phyloP scores from a whole-genome alignment of 2,329 filamentous ascomycete species.

The Talaromyces sp. region DNA sequence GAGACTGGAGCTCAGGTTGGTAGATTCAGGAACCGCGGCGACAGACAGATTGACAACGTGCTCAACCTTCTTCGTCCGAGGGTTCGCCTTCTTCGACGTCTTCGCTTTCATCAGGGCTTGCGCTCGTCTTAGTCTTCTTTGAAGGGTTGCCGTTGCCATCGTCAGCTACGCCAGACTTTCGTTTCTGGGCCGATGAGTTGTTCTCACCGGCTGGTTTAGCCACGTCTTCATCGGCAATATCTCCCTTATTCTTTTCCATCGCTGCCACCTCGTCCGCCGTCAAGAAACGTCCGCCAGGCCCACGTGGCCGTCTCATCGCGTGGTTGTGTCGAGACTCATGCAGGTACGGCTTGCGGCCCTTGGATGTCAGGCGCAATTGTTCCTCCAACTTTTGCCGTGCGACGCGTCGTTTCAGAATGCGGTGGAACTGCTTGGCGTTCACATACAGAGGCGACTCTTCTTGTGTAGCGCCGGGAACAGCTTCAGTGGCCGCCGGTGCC shows the following conservation, averaged over 20 bases:
- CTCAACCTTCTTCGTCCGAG: slow-evolving; percentile 47
- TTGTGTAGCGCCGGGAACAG: slow-evolving; percentile 57
- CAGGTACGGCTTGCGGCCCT: slow-evolving; percentile 92
- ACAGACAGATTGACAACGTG: neutral
- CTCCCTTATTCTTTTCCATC: slow-evolving; percentile 62
- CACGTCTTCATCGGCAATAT: slow-evolving; percentile 23
- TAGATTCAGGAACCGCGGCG: neutral
- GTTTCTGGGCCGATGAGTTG: slow-evolving; percentile 39
- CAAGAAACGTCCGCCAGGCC: slow-evolving; percentile 89
- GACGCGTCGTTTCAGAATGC: slow-evolving; percentile 88
- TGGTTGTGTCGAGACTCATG: slow-evolving; percentile 98
- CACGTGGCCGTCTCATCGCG: slow-evolving; percentile 90
- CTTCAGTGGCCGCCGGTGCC: slow-evolving; percentile 72
- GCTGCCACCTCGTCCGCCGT: slow-evolving; percentile 93
- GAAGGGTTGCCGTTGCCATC: slow-evolving; percentile 36
- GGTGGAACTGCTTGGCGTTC: slow-evolving; percentile 97
- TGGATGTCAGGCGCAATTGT: slow-evolving; percentile 81
- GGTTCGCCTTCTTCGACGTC: slow-evolving; percentile 37
- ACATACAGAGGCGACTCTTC: slow-evolving; percentile 96
- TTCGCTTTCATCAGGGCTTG: slow-evolving; percentile 48
- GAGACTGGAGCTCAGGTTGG: slow-evolving; percentile 3
- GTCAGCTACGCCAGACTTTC: slow-evolving; percentile 43
- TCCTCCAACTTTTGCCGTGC: slow-evolving; percentile 92
- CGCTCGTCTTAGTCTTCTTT: slow-evolving; percentile 50
- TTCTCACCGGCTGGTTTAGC: slow-evolving; percentile 27